Evolutionary conservation across 331 rosid species (phyloP).

Genomic region (Quercus phellos): DNA sequence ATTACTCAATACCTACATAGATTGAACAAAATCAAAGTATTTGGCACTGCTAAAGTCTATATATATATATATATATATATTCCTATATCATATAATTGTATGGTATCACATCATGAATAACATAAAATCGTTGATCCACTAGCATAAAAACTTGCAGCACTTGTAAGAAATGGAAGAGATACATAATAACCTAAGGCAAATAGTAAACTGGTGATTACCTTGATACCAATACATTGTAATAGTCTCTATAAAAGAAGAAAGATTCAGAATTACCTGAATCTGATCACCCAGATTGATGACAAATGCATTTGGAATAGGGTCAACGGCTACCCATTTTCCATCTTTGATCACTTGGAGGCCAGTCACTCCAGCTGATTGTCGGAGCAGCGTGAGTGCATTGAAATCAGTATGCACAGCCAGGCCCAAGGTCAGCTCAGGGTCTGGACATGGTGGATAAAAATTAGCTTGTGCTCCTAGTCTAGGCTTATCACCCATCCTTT

Average conservation of each 20-base stretch:
- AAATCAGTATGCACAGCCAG: slow-evolving; percentile 33
- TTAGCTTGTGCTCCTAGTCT: slow-evolving; percentile 32
- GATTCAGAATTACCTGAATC: slow-evolving; percentile 29
- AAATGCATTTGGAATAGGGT: slow-evolving; percentile 38
- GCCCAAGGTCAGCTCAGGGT: slow-evolving; percentile 44
- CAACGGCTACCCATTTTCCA: slow-evolving; percentile 42
- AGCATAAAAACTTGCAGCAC: no score
- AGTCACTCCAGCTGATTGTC: slow-evolving; percentile 27
- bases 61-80: no score
- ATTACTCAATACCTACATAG: slow-evolving; percentile 34
- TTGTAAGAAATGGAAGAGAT: no score
- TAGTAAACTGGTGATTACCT: no score
- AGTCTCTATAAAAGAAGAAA: neutral
- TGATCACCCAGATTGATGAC: slow-evolving; percentile 52
- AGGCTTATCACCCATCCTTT: slow-evolving; percentile 36
- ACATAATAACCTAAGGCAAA: no score
- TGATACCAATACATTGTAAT: no score
- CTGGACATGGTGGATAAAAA: slow-evolving; percentile 42
- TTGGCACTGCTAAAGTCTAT: no score
- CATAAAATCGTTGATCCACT: no score
- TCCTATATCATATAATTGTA: no score
- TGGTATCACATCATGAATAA: no score
- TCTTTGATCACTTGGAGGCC: slow-evolving; percentile 49
- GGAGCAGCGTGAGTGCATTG: slow-evolving; percentile 30
- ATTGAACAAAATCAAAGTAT: no score